These are phyloP conservation scores for Fusarium burgessii DNA, from an alignment of 2,329 filamentous ascomycete species.

Conservation along the genomic window DNA sequence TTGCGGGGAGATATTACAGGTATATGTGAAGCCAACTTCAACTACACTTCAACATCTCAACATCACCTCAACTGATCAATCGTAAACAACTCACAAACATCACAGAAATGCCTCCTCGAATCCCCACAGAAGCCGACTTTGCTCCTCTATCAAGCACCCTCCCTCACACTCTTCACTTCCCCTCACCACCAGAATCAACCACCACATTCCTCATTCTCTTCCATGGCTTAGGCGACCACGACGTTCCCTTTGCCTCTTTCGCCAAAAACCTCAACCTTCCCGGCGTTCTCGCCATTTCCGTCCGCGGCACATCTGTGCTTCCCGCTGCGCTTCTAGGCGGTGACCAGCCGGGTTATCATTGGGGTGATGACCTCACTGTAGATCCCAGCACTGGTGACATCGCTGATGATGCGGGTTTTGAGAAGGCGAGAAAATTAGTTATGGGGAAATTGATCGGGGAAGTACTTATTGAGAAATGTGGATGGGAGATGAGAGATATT, in stretches of 20 bases:
- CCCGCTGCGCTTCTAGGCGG: constrained; percentile 71
- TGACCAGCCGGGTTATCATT: constrained; percentile 63
- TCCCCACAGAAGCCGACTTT: constrained; percentile 66
- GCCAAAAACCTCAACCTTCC: constrained; percentile 77
- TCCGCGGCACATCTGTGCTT: constrained; percentile 77
- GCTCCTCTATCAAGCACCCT: constrained; percentile 50
- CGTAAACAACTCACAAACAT: not conserved
- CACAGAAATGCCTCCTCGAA: constrained; percentile 58
- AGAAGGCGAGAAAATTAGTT: constrained; percentile 60
- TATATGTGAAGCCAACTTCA: not conserved
- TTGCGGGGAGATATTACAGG: not conserved
- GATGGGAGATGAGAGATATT: constrained; percentile 70
- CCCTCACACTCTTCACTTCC: constrained; percentile 61
- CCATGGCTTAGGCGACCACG: constrained; percentile 85
- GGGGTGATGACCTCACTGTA: constrained; percentile 74
- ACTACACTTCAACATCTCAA: not conserved
- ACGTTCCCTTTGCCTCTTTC: constrained; percentile 75
- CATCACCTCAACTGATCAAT: not conserved
- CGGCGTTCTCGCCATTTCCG: constrained; percentile 79
- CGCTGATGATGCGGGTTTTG: constrained; percentile 72
- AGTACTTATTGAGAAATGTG: constrained; percentile 66
- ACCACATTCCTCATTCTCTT: constrained; percentile 84
- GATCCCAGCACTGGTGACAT: constrained; percentile 63
- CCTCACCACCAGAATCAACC: constrained; percentile 68
- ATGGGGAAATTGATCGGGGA: constrained; percentile 63